Base-by-base conservation (phyloP, 306 rosid species). In the Cucumis sativus region DNA sequence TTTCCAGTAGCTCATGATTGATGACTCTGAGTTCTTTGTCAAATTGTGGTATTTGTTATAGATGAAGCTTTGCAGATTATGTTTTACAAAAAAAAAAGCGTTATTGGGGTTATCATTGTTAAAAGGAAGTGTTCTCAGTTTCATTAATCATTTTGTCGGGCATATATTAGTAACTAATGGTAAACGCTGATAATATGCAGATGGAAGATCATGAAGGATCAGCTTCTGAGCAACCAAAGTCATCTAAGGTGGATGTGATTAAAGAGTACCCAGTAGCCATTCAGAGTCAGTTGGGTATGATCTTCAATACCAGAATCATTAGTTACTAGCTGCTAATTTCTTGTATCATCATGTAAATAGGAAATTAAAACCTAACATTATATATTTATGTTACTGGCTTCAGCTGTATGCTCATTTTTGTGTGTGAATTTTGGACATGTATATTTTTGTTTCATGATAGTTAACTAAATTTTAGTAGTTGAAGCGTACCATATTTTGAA, bases 201-300 rank as follows among this genome's bases (percentile, higher is more conserved):
- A 86, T 66, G 75, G 89, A 79, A 85, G 83, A 90, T 62, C 89
- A 57, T 74, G 84, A 79, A 68, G 67, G 58, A 73, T 73, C 77
- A 56, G 80, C 84, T 84, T 74, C 83, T 56, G 75, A 65, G 28
- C 80, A 75, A 76, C 69, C 52, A 16, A 61, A 85, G 76, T 47
- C 52, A 41, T 77, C 78, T 72, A 30, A 41, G 70, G 85, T 21
- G 74, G 85, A 82, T 55, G 54, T 74, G 64, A 23, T 77, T 71
- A 51, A 28, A 78, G 84, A 78, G 65, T 77, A 41, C 25, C 39
- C 58, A 11, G 73, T 64, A 20, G 7, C 15, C 28, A 56, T 33
- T 72, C 82, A 41, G 74, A 71, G 66, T 41, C 82, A 83, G 55
- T 86, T 43, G 79, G 96, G 97, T 92, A 83, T 62, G 82, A 43